These are phyloP conservation scores for Gillenia trifoliata DNA, from an alignment of 306 rosid genomes.

Conservation along the genomic window DNA sequence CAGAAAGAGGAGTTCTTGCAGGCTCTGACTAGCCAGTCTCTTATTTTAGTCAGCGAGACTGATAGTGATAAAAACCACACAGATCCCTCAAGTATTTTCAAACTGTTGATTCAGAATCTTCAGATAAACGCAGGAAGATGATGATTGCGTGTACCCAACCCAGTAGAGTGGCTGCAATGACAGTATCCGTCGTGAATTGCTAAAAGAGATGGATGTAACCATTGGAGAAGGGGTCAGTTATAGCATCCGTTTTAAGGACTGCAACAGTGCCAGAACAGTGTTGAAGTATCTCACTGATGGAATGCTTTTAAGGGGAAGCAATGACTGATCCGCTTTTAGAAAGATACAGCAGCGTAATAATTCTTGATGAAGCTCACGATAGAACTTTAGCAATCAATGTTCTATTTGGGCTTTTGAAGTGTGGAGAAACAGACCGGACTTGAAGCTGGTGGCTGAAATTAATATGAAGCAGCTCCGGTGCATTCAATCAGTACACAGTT, in stretches of 20 bases:
- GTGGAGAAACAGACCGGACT: constrained; percentile 76
- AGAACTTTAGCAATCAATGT: constrained; percentile 95
- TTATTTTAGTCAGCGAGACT: constrained; percentile 88
- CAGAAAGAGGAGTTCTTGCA: constrained; percentile 80
- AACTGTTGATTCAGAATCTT: constrained; percentile 59
- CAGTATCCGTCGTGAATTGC: constrained; percentile 93
- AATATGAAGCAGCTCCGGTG: too few species aligned
- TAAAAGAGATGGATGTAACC: constrained; percentile 90
- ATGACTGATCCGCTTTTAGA: constrained; percentile 94
- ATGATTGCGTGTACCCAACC: constrained; percentile 96
- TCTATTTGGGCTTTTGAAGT: constrained; percentile 92
- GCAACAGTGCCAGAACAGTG: too few species aligned
- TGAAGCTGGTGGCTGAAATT: too few species aligned
- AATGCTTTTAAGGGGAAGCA: constrained; percentile 95
- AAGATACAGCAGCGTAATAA: constrained; percentile 72
- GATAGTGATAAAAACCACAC: constrained; percentile 97
- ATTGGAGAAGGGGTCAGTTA: constrained; percentile 99
- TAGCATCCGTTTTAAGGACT: constrained; percentile 91
- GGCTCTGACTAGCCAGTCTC: constrained; percentile 55
- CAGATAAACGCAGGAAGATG: constrained; percentile 76
- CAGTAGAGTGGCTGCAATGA: constrained; percentile 96
- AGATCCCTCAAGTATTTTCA: constrained; percentile 93
- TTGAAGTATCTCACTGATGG: constrained; percentile 92
- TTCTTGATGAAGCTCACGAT: constrained; percentile 97
- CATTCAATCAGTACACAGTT: too few species aligned